phyloP scores from a whole-genome alignment of 345 rosid genomes.

The Anastatica hierochuntica region DNA sequence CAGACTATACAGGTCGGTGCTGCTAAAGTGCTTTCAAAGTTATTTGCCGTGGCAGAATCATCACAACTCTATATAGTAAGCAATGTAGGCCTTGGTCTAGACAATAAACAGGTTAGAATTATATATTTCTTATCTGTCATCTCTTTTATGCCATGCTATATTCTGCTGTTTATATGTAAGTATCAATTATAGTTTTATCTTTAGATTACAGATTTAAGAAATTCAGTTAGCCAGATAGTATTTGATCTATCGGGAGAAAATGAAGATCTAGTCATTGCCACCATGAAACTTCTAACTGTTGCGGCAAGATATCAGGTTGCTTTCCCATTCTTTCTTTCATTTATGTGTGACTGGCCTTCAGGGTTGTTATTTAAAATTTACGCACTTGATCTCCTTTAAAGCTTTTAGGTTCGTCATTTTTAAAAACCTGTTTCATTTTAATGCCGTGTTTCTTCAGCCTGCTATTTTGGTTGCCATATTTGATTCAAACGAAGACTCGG shows the following conservation, averaged over 20 bases:
- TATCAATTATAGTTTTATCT: constrained; percentile 18
- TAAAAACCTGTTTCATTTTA: constrained; percentile 9
- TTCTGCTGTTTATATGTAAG: constrained; percentile 16
- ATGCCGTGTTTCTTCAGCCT: constrained; percentile 47
- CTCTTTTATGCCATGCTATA: neutral
- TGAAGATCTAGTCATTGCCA: constrained; percentile 56
- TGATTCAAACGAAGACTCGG: constrained; percentile 30
- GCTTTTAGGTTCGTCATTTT: neutral
- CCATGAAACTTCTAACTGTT: constrained; percentile 50
- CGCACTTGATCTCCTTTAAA: neutral
- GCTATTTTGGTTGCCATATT: constrained; percentile 63
- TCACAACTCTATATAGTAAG: constrained; percentile 39
- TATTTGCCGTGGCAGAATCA: constrained; percentile 46
- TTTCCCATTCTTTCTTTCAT: too few species aligned
- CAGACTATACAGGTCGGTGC: constrained; percentile 71
- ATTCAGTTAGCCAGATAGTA: constrained; percentile 33
- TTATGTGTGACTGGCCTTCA: too few species aligned
- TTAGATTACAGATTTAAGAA: constrained; percentile 54
- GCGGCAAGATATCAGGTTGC: constrained; percentile 72
- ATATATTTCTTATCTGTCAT: constrained; percentile 14
- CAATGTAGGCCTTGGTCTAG: constrained; percentile 54
- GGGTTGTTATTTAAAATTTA: too few species aligned
- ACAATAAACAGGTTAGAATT: constrained; percentile 63
- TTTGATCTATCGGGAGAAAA: constrained; percentile 37
- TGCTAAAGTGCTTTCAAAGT: constrained; percentile 45